Conservation (phyloP, 495 filamentous ascomycete genomes). For the Aspergillus coremiiformis region DNA sequence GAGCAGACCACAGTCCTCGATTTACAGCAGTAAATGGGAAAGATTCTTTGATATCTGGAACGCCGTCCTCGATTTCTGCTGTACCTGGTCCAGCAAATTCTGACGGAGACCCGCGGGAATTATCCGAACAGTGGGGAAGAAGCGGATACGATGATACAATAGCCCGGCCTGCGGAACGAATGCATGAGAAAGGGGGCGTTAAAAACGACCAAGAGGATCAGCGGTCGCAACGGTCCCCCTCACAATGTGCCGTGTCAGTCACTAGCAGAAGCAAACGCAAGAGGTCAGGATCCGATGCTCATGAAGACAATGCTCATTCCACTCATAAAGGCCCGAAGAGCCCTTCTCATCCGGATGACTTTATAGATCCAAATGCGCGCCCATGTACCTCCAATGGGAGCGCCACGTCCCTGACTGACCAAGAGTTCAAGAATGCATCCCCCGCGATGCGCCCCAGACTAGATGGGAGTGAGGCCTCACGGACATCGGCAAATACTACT, state of each 20-base stretch:
- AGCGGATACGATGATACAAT: conserved; percentile 11
- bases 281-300: conserved; percentile 33
- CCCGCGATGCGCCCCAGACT: conserved; percentile 20
- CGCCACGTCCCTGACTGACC: conserved; percentile 7
- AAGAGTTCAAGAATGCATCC: conserved; percentile 18
- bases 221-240: conserved; percentile 23
- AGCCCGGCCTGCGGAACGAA: conserved; percentile 18
- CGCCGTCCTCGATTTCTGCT: not conserved
- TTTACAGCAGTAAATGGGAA: conserved; percentile 51
- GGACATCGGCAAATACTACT: conserved; percentile 23
- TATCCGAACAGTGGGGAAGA: conserved; percentile 13
- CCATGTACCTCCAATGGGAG: conserved; percentile 8
- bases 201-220: conserved; percentile 20
- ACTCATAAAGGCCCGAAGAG: conserved; percentile 14
- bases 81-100: conserved; percentile 13
- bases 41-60: conserved; percentile 19
- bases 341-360: conserved; percentile 14
- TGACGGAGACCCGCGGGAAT: conserved; percentile 18
- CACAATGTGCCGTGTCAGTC: conserved; percentile 15
- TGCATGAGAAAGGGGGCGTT: conserved; percentile 7
- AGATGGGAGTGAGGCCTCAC: conserved; percentile 27
- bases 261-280: conserved; percentile 33
- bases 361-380: conserved; percentile 8
- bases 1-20: conserved; percentile 40
- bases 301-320: conserved; percentile 13